Evolutionary conservation across 1,284 basidiomycete genomes (phyloP).

Genomic region (Chondrostereum purpureum): DNA sequence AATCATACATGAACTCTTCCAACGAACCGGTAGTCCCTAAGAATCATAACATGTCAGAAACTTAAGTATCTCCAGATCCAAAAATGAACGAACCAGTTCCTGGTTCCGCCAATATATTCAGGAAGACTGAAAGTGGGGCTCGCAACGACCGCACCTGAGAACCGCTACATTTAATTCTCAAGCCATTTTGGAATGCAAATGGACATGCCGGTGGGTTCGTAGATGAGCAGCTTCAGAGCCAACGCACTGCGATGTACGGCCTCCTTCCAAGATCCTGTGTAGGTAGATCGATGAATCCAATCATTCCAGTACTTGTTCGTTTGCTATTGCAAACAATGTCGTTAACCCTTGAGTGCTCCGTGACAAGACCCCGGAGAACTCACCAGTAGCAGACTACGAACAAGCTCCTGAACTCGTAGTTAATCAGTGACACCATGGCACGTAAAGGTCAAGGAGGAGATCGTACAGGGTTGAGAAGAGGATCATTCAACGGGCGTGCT

Average conservation of each 20-base stretch:
- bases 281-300: slow-evolving; percentile 80
- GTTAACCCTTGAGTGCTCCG: too few species aligned
- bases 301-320: slow-evolving; percentile 82
- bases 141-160: slow-evolving; percentile 76
- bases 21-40: slow-evolving; percentile 63
- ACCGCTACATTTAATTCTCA: background rate
- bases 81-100: slow-evolving; percentile 62
- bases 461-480: too few species aligned
- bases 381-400: slow-evolving; percentile 50
- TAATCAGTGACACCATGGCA: too few species aligned
- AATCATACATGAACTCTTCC: slow-evolving; percentile 1
- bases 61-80: too few species aligned
- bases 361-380: slow-evolving; percentile 8
- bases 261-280: slow-evolving; percentile 91
- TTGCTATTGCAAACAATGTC: too few species aligned
- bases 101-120: slow-evolving; percentile 80
- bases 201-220: slow-evolving; percentile 65
- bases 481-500: slow-evolving; percentile 40
- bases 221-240: slow-evolving; percentile 82
- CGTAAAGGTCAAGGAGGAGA: too few species aligned
- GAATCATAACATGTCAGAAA: slow-evolving; percentile 4
- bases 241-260: slow-evolving; percentile 82
- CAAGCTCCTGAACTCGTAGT: slow-evolving; percentile 33
- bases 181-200: slow-evolving; percentile 13
- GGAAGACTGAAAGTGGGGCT: slow-evolving; percentile 92